These are phyloP conservation scores for Peziza echinospora DNA, from an alignment of 495 filamentous ascomycete species.

Conservation along the genomic window DNA sequence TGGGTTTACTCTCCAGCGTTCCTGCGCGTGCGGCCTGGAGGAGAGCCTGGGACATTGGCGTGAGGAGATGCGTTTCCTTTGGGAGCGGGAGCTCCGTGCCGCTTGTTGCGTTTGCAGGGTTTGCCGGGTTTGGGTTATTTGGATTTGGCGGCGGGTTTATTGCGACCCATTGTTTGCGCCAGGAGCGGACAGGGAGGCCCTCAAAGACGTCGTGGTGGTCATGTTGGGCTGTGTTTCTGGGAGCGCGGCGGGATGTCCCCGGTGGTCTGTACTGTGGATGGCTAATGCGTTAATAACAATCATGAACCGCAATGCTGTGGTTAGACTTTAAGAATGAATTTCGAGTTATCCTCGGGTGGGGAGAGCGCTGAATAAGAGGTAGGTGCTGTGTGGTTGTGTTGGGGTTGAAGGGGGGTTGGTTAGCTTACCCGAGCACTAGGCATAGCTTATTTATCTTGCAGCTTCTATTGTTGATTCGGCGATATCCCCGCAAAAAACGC, in stretches of 20 bases:
- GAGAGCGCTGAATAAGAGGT: too few species aligned
- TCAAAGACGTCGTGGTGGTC: constrained; percentile 86
- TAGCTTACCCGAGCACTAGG: too few species aligned
- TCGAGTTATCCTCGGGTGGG: too few species aligned
- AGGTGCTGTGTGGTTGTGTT: too few species aligned
- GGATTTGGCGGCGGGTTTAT: constrained; percentile 34
- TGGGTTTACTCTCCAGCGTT: constrained; percentile 40
- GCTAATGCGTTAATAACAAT: too few species aligned
- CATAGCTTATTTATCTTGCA: too few species aligned
- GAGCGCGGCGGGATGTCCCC: constrained; percentile 46
- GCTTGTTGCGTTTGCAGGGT: constrained; percentile 29
- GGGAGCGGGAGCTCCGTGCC: constrained; percentile 50
- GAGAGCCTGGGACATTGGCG: constrained; percentile 60
- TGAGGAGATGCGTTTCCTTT: constrained; percentile 61
- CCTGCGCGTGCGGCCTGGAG: constrained; percentile 62
- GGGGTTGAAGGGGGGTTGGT: too few species aligned
- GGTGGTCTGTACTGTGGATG: constrained; percentile 31
- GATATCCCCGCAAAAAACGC: too few species aligned
- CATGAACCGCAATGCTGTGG: too few species aligned
- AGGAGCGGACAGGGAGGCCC: constrained; percentile 80
- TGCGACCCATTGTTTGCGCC: constrained; percentile 50
- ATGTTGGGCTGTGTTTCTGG: constrained; percentile 28
- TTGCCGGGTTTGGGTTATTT: constrained; percentile 33
- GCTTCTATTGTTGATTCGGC: too few species aligned
- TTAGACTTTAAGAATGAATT: too few species aligned